These are phyloP conservation scores for Bullera alba DNA, from an alignment of 768 basidiomycete species.

Conservation along the genomic window DNA sequence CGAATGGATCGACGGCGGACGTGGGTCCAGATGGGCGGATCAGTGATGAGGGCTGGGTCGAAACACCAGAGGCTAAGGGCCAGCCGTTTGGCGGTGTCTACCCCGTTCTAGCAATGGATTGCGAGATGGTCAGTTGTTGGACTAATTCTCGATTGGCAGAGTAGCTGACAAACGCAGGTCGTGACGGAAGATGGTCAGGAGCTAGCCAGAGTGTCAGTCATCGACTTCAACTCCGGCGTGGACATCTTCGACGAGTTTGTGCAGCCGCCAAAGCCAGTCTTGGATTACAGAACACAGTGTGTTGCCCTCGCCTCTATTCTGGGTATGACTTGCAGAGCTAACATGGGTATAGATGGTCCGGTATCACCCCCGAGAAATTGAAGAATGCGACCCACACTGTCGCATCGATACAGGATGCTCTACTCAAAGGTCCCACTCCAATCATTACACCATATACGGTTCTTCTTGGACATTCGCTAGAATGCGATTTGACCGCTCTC, in stretches of 20 bases:
- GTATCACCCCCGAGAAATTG: constrained; percentile 74
- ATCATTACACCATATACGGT: constrained; percentile 54
- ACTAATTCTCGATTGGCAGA: neutral
- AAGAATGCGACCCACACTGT: constrained; percentile 67
- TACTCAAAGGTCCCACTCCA: constrained; percentile 52
- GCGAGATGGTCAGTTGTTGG: constrained; percentile 70
- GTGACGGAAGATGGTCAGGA: constrained; percentile 83
- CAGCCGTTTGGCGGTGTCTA: constrained; percentile 22
- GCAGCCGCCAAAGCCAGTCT: constrained; percentile 73
- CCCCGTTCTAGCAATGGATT: constrained; percentile 76
- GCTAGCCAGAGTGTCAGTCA: constrained; percentile 72
- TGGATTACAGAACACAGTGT: constrained; percentile 87
- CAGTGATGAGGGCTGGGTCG: constrained; percentile 57
- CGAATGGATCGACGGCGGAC: no score
- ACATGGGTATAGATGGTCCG: constrained; percentile 64
- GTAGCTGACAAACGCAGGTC: constrained; percentile 54
- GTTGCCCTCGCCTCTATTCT: constrained; percentile 8
- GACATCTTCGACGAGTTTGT: constrained; percentile 85
- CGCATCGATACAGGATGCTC: constrained; percentile 64
- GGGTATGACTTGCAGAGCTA: neutral
- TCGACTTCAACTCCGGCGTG: constrained; percentile 65
- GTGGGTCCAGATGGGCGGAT: constrained; percentile 2
- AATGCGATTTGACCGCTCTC: constrained; percentile 84
- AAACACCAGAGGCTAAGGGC: constrained; percentile 57
- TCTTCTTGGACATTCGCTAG: constrained; percentile 89